Evolutionary conservation across 352 stramenopile species (phyloP).

Genomic region (Phytophthora litchii): DNA sequence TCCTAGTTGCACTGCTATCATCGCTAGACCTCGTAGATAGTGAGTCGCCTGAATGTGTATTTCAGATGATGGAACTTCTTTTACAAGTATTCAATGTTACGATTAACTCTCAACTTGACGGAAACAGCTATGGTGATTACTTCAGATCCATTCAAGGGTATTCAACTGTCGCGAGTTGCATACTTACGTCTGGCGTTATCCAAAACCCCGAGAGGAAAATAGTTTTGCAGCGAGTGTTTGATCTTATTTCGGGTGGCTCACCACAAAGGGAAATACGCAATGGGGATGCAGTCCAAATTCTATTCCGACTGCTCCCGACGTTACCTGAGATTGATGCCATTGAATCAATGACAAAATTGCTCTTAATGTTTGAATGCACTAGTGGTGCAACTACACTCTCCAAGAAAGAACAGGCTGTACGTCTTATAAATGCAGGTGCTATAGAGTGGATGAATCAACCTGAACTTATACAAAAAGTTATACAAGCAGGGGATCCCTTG

Average conservation of each 20-base stretch:
- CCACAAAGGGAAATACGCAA: slow-evolving; percentile 63
- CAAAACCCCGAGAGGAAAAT: slow-evolving; percentile 35
- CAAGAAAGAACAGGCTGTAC: slow-evolving; percentile 52
- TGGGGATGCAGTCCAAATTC: slow-evolving; percentile 53
- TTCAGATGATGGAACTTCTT: slow-evolving; percentile 58
- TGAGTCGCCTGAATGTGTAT: slow-evolving; percentile 25
- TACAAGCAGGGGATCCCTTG: slow-evolving; percentile 36
- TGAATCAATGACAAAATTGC: slow-evolving; percentile 40
- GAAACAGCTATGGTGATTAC: slow-evolving; percentile 39
- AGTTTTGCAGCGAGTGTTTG: slow-evolving; percentile 59
- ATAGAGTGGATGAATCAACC: slow-evolving; percentile 66
- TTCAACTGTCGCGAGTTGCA: slow-evolving; percentile 57
- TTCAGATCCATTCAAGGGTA: slow-evolving; percentile 55
- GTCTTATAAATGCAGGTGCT: slow-evolving; percentile 53
- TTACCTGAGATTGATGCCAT: slow-evolving; percentile 38
- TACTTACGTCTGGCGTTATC: slow-evolving; percentile 59
- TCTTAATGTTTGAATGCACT: slow-evolving; percentile 53
- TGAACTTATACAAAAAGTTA: slow-evolving; percentile 41
- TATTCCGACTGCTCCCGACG: slow-evolving; percentile 56
- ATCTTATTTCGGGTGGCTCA: slow-evolving; percentile 54
- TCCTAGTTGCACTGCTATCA: slow-evolving; percentile 62
- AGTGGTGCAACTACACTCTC: slow-evolving; percentile 45
- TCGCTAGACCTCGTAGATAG: slow-evolving; percentile 45
- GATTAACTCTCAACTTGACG: slow-evolving; percentile 40
- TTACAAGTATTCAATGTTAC: slow-evolving; percentile 55